phyloP scores from a whole-genome alignment of 2,329 filamentous ascomycete species.

The Ceratocystis harringtonii region DNA sequence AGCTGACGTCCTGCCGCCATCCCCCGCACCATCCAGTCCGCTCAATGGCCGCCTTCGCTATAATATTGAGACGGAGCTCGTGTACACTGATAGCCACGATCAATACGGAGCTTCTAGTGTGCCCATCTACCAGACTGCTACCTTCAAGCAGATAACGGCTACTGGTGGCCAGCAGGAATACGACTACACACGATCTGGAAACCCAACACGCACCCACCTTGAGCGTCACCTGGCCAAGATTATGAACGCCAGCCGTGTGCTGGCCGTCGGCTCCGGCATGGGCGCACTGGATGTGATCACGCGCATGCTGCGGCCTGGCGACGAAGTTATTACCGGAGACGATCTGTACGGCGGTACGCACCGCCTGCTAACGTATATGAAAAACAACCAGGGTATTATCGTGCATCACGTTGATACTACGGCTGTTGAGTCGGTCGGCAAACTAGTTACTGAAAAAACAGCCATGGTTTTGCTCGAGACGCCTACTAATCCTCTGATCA shows the following conservation, averaged over 20 bases:
- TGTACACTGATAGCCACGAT: slow-evolving; percentile 90
- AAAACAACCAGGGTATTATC: slow-evolving; percentile 74
- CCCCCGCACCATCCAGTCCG: slow-evolving; percentile 83
- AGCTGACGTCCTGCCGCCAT: slow-evolving; percentile 70
- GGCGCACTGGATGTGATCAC: slow-evolving; percentile 93
- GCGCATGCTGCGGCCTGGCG: slow-evolving; percentile 73
- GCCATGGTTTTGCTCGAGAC: slow-evolving; percentile 93
- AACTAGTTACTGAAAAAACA: slow-evolving; percentile 62
- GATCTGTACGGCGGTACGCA: slow-evolving; percentile 95
- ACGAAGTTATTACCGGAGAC: slow-evolving; percentile 94
- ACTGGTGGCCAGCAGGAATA: slow-evolving; percentile 71
- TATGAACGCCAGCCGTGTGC: slow-evolving; percentile 82
- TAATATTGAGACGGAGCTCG: slow-evolving; percentile 86
- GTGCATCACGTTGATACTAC: slow-evolving; percentile 97
- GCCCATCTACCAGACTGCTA: slow-evolving; percentile 96
- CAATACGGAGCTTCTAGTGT: slow-evolving; percentile 95
- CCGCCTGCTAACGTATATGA: slow-evolving; percentile 80
- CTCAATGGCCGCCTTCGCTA: slow-evolving; percentile 69
- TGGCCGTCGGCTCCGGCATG: slow-evolving; percentile 95
- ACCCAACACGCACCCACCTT: slow-evolving; percentile 88
- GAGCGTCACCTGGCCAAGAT: slow-evolving; percentile 97
- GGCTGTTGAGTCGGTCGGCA: slow-evolving; percentile 50
- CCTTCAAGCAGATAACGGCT: slow-evolving; percentile 84
- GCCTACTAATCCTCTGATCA: slow-evolving; percentile 94
- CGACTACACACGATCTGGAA: slow-evolving; percentile 95